Evolutionary conservation across 768 basidiomycete genomes (phyloP).

Genomic region (Rhizopogon vesiculosus): DNA sequence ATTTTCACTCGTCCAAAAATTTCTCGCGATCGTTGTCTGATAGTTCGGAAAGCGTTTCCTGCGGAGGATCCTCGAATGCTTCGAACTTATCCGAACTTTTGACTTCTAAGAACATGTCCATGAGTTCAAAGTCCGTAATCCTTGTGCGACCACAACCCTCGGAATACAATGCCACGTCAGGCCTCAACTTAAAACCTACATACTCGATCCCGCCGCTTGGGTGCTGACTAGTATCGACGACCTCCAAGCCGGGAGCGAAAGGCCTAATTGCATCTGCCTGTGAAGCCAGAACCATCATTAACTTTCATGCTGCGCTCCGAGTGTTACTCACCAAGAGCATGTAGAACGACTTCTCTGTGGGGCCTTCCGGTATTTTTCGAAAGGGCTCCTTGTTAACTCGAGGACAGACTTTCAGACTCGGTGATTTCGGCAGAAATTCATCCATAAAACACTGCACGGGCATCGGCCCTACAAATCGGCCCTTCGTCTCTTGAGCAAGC

Average conservation of each 20-base stretch:
- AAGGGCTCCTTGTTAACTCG: too few species aligned
- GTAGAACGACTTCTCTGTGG: too few species aligned
- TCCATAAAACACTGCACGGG: not conserved
- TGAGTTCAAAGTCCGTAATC: not conserved
- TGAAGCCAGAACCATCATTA: too few species aligned
- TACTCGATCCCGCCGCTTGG: not conserved
- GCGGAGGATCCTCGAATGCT: not conserved
- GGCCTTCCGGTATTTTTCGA: too few species aligned
- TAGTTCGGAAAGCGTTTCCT: not conserved
- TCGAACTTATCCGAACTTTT: not conserved
- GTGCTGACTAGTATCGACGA: too few species aligned
- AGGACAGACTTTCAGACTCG: not conserved
- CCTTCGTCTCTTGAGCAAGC: not conserved
- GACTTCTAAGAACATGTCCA: not conserved
- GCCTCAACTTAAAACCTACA: not conserved
- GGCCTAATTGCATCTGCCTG: too few species aligned
- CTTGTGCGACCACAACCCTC: not conserved
- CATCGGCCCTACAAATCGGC: not conserved
- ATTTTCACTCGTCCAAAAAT: not conserved
- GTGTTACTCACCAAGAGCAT: too few species aligned
- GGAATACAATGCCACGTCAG: not conserved
- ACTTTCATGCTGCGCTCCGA: too few species aligned
- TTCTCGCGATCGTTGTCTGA: not conserved
- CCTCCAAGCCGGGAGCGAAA: too few species aligned
- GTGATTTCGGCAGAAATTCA: not conserved